These are phyloP conservation scores for Schizonepeta tenuifolia DNA, from an alignment of 257 asterid species.

Conservation along the genomic window DNA sequence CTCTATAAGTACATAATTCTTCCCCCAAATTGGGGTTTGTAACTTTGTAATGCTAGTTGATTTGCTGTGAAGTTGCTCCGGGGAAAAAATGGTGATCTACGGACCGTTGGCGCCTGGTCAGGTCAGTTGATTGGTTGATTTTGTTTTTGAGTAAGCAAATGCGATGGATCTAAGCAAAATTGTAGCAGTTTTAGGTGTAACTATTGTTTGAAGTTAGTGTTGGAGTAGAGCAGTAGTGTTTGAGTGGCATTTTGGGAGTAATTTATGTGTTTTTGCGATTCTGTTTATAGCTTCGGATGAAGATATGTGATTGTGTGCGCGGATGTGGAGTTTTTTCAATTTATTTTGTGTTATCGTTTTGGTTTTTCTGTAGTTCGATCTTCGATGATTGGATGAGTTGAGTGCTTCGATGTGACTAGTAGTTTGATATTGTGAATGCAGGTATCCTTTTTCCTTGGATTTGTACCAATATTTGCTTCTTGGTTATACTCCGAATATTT, in stretches of 20 bases:
- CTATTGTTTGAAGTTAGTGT: constrained; percentile 22
- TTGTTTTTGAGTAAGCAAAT: constrained; percentile 18
- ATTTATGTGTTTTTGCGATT: constrained; percentile 19
- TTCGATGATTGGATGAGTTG: constrained; percentile 11
- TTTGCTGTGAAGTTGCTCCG: constrained; percentile 26
- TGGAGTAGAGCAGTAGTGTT: constrained; percentile 7
- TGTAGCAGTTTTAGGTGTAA: neutral
- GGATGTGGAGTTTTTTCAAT: neutral
- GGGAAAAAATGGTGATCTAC: constrained; percentile 63
- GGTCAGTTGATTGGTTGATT: constrained; percentile 49
- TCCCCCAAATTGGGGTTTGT: neutral
- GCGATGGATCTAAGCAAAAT: constrained; percentile 6
- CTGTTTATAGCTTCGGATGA: neutral
- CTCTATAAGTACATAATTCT: constrained; percentile 4
- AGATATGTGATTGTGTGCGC: no score
- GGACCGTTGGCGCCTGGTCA: constrained; percentile 88
- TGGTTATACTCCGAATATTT: constrained; percentile 83
- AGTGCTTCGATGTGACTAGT: neutral
- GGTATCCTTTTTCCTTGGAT: constrained; percentile 83
- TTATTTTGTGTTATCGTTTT: neutral
- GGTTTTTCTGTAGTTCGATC: constrained; percentile 6
- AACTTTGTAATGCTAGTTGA: constrained; percentile 35
- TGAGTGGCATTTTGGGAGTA: constrained; percentile 3
- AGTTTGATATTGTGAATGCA: constrained; percentile 39
- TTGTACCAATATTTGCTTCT: constrained; percentile 71